Conservation (phyloP, 345 rosid genomes). For the Citrus maxima region DNA sequence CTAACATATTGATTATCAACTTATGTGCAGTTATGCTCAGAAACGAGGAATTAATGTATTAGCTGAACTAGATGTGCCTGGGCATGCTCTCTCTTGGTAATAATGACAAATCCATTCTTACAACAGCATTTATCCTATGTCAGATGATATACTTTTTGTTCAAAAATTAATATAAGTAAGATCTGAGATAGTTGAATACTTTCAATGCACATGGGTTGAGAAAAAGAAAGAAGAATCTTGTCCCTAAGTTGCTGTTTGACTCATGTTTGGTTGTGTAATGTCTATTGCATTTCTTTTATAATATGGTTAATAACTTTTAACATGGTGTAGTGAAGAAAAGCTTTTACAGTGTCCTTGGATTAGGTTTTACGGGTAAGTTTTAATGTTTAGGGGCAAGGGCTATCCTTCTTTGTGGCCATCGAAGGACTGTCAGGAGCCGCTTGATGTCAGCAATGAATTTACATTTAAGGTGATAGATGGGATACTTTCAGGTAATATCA, state of each 20-base stretch:
- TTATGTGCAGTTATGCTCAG: conserved; percentile 47
- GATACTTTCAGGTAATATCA: conserved; percentile 61
- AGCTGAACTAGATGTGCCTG: conserved; percentile 80
- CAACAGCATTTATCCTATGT: background rate
- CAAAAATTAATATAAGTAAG: background rate
- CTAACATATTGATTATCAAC: conserved; percentile 4
- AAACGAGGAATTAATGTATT: conserved; percentile 58
- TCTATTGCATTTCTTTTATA: background rate
- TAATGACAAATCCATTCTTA: conserved; percentile 5
- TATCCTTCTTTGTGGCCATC: conserved; percentile 80
- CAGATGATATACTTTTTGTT: conserved; percentile 7
- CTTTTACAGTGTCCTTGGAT: background rate
- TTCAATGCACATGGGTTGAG: background rate
- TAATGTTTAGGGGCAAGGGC: conserved; percentile 55
- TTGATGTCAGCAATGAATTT: conserved; percentile 67
- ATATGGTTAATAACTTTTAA: background rate
- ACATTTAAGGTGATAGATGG: conserved; percentile 71
- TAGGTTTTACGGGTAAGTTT: background rate
- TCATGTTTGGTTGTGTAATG: background rate
- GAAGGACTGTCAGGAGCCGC: conserved; percentile 60
- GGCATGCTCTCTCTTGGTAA: conserved; percentile 76
- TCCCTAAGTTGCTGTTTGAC: background rate
- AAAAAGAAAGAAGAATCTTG: background rate
- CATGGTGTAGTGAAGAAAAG: background rate
- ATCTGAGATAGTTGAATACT: background rate